Evolutionary conservation across 2,329 filamentous ascomycete genomes (phyloP).

Genomic region (Monosporascus sp.): DNA sequence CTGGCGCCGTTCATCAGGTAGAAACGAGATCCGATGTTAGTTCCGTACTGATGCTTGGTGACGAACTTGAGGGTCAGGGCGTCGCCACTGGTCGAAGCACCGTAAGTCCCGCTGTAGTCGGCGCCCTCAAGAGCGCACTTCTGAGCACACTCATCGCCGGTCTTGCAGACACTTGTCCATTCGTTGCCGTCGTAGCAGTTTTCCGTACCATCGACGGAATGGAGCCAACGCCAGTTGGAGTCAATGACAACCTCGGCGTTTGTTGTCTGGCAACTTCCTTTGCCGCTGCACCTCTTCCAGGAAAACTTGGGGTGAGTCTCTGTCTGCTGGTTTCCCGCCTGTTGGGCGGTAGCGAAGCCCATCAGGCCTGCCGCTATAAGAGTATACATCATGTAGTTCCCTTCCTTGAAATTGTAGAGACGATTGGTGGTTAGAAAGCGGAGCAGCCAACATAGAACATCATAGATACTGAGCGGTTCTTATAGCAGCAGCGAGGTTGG

Average conservation of each 20-base stretch:
- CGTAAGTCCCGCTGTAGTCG: slow-evolving; percentile 40
- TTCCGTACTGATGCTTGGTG: slow-evolving; percentile 39
- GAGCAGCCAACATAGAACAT: neutral
- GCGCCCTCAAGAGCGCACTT: slow-evolving; percentile 42
- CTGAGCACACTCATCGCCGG: slow-evolving; percentile 33
- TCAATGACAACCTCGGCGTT: slow-evolving; percentile 44
- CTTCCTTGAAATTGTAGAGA: neutral
- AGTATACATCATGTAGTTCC: slow-evolving; percentile 19
- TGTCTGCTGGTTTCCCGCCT: slow-evolving; percentile 33
- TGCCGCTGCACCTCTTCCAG: slow-evolving; percentile 40
- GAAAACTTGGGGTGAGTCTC: slow-evolving; percentile 42
- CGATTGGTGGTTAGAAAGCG: neutral
- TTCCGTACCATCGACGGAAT: slow-evolving; percentile 33
- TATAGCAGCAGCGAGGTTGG: neutral
- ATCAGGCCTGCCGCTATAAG: slow-evolving; percentile 29
- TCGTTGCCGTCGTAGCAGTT: slow-evolving; percentile 47
- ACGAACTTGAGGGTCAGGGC: slow-evolving; percentile 47
- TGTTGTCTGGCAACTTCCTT: slow-evolving; percentile 37
- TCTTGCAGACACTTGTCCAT: slow-evolving; percentile 30
- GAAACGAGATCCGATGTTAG: slow-evolving; percentile 42
- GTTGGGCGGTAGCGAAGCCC: slow-evolving; percentile 35
- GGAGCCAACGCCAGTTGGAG: slow-evolving; percentile 49
- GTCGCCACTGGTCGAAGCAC: slow-evolving; percentile 41
- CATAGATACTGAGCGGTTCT: neutral
- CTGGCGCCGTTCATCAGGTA: slow-evolving; percentile 53